Evolutionary conservation across 2,329 filamentous ascomycete species (phyloP).

Genomic region (Neocatenulostroma microsporum): DNA sequence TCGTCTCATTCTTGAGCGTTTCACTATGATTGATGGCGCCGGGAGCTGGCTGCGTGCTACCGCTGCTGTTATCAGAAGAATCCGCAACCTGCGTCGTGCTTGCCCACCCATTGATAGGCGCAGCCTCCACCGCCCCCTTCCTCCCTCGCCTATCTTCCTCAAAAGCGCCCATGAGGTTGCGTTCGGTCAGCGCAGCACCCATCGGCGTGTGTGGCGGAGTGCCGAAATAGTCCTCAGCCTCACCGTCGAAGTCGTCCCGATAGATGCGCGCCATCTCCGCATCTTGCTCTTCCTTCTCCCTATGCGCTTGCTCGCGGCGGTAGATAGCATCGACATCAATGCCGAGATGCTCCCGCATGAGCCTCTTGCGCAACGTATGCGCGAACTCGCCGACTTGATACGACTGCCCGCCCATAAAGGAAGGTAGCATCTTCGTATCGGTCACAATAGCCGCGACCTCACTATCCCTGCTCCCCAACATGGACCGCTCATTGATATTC

Average conservation of each 20-base stretch:
- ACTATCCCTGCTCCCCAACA: constrained; percentile 86
- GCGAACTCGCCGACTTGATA: constrained; percentile 89
- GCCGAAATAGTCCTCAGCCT: constrained; percentile 19
- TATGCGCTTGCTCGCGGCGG: constrained; percentile 24
- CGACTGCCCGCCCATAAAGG: constrained; percentile 80
- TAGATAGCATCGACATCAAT: constrained; percentile 81
- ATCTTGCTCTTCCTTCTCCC: constrained; percentile 49
- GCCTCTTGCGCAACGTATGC: constrained; percentile 80
- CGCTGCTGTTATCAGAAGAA: constrained; percentile 8
- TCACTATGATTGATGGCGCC: no score
- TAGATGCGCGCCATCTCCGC: constrained; percentile 43
- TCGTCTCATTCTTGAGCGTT: constrained; percentile 5
- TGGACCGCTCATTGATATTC: constrained; percentile 96
- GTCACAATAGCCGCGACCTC: constrained; percentile 85
- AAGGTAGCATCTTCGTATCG: constrained; percentile 87
- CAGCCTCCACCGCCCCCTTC: constrained; percentile 8
- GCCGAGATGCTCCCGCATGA: constrained; percentile 97
- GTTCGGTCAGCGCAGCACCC: constrained; percentile 15
- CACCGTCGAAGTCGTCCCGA: constrained; percentile 15
- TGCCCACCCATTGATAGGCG: constrained; percentile 11
- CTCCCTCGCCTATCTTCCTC: background rate
- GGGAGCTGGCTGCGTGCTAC: background rate
- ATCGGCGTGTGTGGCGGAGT: constrained; percentile 27
- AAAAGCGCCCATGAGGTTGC: constrained; percentile 17
- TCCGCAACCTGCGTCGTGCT: constrained; percentile 10